Percentiles rank a stretch among this genome's conserved stretches.
phyloP scores from a whole-genome alignment of 768 basidiomycete species.

The Cubamyces sp. region DNA sequence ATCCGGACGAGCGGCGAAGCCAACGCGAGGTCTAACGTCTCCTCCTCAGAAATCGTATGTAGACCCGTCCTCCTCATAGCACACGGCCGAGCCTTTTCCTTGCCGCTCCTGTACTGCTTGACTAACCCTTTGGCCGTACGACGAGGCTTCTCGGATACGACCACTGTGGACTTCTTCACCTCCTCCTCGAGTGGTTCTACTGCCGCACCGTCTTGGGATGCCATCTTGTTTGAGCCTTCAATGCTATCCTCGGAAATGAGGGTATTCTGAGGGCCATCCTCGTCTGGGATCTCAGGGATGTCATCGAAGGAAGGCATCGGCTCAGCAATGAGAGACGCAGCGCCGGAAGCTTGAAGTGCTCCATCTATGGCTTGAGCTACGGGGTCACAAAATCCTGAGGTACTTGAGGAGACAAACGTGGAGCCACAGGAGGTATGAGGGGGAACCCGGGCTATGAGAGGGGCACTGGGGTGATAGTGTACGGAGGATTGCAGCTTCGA shows the following conservation, averaged over 20 bases:
- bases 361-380: not conserved
- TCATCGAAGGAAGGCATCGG: not conserved
- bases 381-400: no score
- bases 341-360: not conserved
- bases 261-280: not conserved
- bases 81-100: not conserved
- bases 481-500: no score
- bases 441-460: no score
- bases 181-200: no score
- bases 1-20: not conserved
- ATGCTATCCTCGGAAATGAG: no score
- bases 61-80: not conserved
- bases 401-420: no score
- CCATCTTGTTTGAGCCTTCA: no score
- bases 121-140: not conserved
- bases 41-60: not conserved
- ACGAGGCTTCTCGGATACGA: not conserved
- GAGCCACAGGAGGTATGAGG: no score
- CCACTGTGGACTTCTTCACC: not conserved
- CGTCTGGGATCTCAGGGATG: not conserved
- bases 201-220: no score
- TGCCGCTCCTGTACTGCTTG: slow-evolving; percentile 1
- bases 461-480: no score
- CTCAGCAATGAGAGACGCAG: not conserved
- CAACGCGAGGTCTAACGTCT: not conserved